A percentile compares a stretch with the other conserved stretches of the same genome.
phyloP scores from a whole-genome alignment of 73 alveolate genomes.

The Paramecium octaurelia region DNA sequence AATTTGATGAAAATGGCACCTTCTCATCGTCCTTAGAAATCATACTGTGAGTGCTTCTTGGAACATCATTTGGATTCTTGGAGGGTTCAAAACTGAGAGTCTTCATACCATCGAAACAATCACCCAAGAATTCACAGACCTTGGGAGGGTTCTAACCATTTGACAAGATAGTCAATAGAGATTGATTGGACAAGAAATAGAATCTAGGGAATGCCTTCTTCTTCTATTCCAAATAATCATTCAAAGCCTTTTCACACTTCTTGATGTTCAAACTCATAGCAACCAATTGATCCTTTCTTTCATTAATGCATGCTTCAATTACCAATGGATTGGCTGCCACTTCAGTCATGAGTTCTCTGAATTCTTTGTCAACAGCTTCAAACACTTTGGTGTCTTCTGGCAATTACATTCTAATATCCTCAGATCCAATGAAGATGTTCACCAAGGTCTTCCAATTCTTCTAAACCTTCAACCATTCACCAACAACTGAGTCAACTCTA shows the following conservation, averaged over 20 bases:
- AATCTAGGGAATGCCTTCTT: slow-evolving; percentile 99
- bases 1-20: slow-evolving; percentile 85
- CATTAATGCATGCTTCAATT: slow-evolving; percentile 81
- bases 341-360: slow-evolving; percentile 96
- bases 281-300: slow-evolving; percentile 62
- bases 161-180: slow-evolving; percentile 97
- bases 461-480: slow-evolving; percentile 99
- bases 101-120: slow-evolving; percentile 98
- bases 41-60: slow-evolving; percentile 70
- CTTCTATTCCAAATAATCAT: slow-evolving; percentile 95
- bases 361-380: slow-evolving; percentile 96
- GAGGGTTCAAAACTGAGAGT: slow-evolving; percentile 87
- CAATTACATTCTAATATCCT: slow-evolving; percentile 97
- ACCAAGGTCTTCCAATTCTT: slow-evolving; percentile 98
- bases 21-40: slow-evolving; percentile 84
- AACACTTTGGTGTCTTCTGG: slow-evolving; percentile 99
- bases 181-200: slow-evolving; percentile 99
- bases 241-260: slow-evolving; percentile 97
- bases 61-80: slow-evolving; percentile 69
- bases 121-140: slow-evolving; percentile 96
- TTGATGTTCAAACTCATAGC: slow-evolving; percentile 92
- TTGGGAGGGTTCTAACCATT: slow-evolving; percentile 97
- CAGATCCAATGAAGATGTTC: slow-evolving; percentile 98
- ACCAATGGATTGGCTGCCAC: slow-evolving; percentile 88
- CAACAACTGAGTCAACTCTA: slow-evolving; percentile 95